phyloP scores from a whole-genome alignment of 306 rosid species.

The Styphnolobium japonicum region DNA sequence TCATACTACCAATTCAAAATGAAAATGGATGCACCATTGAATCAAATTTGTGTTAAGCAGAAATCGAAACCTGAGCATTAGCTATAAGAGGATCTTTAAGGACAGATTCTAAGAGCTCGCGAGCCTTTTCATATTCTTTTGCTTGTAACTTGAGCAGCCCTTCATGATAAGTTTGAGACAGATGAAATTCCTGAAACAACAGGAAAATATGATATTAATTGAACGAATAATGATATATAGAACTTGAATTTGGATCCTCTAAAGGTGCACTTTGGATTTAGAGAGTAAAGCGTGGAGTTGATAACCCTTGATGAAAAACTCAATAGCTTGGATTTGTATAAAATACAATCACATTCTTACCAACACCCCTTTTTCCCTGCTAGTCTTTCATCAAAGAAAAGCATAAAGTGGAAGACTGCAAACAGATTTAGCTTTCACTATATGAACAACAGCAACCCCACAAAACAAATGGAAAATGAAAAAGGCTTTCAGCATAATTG shows the following conservation, averaged over 20 bases:
- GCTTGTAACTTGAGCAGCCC: slow-evolving; percentile 85
- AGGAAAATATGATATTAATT: neutral
- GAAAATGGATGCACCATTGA: neutral
- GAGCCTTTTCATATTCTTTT: slow-evolving; percentile 82
- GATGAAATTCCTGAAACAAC: slow-evolving; percentile 80
- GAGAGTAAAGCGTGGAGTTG: neutral
- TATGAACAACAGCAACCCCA: too few species aligned
- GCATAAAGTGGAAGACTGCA: too few species aligned
- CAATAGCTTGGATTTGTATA: too few species aligned
- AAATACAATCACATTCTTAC: too few species aligned
- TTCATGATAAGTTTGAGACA: slow-evolving; percentile 89
- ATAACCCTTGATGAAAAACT: neutral
- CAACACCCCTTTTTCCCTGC: too few species aligned
- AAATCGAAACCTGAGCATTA: slow-evolving; percentile 56
- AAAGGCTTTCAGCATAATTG: neutral
- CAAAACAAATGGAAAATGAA: too few species aligned
- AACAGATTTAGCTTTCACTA: too few species aligned
- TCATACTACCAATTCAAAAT: slow-evolving; percentile 14
- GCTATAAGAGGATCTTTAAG: slow-evolving; percentile 80
- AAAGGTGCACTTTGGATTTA: neutral
- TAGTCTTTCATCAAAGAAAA: too few species aligned
- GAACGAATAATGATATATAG: neutral
- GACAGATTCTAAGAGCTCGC: slow-evolving; percentile 74
- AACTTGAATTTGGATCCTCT: neutral
- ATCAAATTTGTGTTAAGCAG: neutral